These are phyloP conservation scores for Fragaria iinumae DNA, from an alignment of 306 rosid genomes.

Conservation along the genomic window DNA sequence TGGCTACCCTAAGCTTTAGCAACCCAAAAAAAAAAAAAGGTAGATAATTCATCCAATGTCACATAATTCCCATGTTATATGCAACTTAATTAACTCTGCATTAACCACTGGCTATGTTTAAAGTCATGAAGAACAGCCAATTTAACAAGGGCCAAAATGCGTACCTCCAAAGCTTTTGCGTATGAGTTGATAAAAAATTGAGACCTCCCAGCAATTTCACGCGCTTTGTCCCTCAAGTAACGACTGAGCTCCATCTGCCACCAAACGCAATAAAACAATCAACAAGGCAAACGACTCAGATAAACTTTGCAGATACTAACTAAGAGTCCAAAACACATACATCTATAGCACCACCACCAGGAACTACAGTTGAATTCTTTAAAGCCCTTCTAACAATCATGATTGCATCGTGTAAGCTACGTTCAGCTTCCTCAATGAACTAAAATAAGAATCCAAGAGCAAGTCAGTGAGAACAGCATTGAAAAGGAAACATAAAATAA, in stretches of 20 bases:
- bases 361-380: slow-evolving; percentile 96
- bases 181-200: slow-evolving; percentile 92
- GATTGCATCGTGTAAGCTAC: slow-evolving; percentile 97
- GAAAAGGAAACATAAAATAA: background rate
- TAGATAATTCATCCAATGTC: background rate
- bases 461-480: slow-evolving; percentile 16
- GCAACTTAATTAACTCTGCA: background rate
- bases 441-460: slow-evolving; percentile 32
- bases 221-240: slow-evolving; percentile 87
- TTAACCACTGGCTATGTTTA: background rate
- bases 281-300: background rate
- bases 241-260: slow-evolving; percentile 98
- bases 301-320: background rate
- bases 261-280: slow-evolving; percentile 15
- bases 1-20: background rate
- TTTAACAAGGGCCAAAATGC: slow-evolving; percentile 11
- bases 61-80: background rate
- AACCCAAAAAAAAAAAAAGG: background rate
- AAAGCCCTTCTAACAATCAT: slow-evolving; percentile 98
- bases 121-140: background rate
- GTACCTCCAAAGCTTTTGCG: slow-evolving; percentile 97
- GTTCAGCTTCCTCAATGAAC: slow-evolving; percentile 99
- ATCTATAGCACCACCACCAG: slow-evolving; percentile 99
- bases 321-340: slow-evolving; percentile 41
- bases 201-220: slow-evolving; percentile 87